Conservation (phyloP, 257 asterid species). For the Solanum neorickii region DNA sequence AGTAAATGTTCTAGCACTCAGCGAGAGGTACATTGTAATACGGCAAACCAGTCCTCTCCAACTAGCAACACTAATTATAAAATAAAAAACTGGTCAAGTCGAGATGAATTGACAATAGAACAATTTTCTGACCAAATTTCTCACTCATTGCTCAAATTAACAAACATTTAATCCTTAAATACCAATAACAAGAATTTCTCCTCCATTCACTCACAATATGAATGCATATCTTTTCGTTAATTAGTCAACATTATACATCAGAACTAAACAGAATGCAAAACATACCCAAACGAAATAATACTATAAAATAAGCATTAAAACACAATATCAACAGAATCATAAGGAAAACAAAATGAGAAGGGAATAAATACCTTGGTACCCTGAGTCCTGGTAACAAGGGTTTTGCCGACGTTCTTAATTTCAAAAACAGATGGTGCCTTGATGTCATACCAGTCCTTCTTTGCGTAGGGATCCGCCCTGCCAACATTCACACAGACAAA, state of each 20-base stretch:
- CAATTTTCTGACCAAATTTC: neutral
- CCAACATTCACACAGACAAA: neutral
- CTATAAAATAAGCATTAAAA: neutral
- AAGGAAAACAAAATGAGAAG: no score
- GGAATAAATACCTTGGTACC: slow-evolving; percentile 19
- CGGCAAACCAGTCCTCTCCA: neutral
- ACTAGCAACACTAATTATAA: neutral
- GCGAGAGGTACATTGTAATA: neutral
- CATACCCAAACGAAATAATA: neutral
- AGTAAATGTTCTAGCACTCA: neutral
- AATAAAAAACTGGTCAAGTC: neutral
- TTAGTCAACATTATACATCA: neutral
- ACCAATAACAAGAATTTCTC: neutral
- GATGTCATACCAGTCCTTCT: slow-evolving; percentile 30
- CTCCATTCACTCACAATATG: neutral
- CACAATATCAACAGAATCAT: neutral
- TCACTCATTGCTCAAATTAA: neutral
- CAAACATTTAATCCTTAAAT: neutral
- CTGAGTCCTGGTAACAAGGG: slow-evolving; percentile 29
- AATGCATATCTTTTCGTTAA: neutral
- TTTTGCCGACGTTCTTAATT: slow-evolving; percentile 17
- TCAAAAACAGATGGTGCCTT: slow-evolving; percentile 28
- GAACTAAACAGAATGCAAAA: neutral
- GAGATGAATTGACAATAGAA: neutral
- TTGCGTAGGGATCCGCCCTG: slow-evolving; percentile 26